Evolutionary conservation across 352 stramenopile genomes (phyloP).

Genomic region (Globisporangium barbulae): DNA sequence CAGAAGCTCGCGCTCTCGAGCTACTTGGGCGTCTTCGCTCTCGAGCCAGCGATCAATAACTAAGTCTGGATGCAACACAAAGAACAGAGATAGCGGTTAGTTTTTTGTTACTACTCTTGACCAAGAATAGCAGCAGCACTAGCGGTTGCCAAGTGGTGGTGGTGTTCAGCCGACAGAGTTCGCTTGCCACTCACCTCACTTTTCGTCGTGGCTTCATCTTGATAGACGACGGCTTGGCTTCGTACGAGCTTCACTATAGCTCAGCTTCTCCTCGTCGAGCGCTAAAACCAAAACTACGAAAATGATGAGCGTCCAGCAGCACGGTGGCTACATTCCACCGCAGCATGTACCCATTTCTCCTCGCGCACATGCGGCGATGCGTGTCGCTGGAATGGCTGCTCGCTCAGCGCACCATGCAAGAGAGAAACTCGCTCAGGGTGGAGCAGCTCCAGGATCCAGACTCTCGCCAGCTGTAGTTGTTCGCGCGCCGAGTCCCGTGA

Average conservation of each 20-base stretch:
- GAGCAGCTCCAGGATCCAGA: not conserved
- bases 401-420: slow-evolving; percentile 40
- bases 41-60: slow-evolving; percentile 38
- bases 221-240: not conserved
- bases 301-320: slow-evolving; percentile 13
- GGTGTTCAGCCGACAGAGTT: not conserved
- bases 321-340: slow-evolving; percentile 3
- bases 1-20: slow-evolving; percentile 69
- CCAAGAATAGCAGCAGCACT: slow-evolving; percentile 5
- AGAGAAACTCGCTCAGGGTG: slow-evolving; percentile 17
- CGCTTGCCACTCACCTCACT: not conserved
- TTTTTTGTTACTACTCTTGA: not conserved
- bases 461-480: not conserved
- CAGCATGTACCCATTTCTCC: slow-evolving; percentile 9
- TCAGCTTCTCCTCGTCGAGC: not conserved
- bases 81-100: not conserved
- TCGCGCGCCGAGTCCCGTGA: slow-evolving; percentile 20
- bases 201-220: not conserved
- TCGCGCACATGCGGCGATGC: slow-evolving; percentile 27
- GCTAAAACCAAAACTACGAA: not conserved
- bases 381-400: slow-evolving; percentile 50
- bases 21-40: slow-evolving; percentile 51
- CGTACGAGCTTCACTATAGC: not conserved
- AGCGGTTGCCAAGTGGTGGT: not conserved
- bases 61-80: slow-evolving; percentile 3